These are phyloP conservation scores for Circinella umbellata DNA, from an alignment of 371 early-diverging fungal genomes.

Conservation along the genomic window DNA sequence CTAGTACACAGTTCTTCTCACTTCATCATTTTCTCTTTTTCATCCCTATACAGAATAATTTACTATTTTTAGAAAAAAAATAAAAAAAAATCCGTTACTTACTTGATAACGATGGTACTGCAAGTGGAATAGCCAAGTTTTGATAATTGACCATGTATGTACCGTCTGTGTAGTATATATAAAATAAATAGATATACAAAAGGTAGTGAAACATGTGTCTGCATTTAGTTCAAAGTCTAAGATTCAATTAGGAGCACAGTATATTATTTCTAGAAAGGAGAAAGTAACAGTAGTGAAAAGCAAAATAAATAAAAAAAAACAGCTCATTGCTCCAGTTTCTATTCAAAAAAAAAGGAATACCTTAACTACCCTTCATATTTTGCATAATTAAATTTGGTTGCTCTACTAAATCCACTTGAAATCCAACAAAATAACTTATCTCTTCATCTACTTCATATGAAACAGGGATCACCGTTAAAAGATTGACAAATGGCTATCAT, in stretches of 20 bases:
- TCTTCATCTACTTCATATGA: slow-evolving; percentile 45
- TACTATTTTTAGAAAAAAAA: no score
- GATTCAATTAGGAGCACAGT: no score
- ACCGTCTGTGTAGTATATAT: not conserved
- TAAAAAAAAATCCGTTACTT: no score
- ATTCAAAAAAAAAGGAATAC: slow-evolving; percentile 6
- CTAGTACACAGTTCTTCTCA: no score
- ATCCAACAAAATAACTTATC: slow-evolving; percentile 68
- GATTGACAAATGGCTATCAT: slow-evolving; percentile 71
- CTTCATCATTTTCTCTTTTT: not conserved
- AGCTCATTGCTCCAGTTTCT: not conserved
- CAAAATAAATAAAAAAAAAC: no score
- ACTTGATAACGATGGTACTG: slow-evolving; percentile 20
- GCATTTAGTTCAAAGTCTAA: no score
- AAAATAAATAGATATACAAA: not conserved
- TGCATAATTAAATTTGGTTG: slow-evolving; percentile 72
- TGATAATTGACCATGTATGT: slow-evolving; percentile 51
- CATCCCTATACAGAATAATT: no score
- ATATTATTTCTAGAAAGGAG: no score
- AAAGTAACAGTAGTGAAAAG: no score
- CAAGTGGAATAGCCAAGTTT: slow-evolving; percentile 35
- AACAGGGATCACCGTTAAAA: slow-evolving; percentile 72
- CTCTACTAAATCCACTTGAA: slow-evolving; percentile 74
- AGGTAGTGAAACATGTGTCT: no score
- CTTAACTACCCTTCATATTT: slow-evolving; percentile 49